phyloP scores from a whole-genome alignment of 495 filamentous ascomycete genomes.

The Tirmania nivea region DNA sequence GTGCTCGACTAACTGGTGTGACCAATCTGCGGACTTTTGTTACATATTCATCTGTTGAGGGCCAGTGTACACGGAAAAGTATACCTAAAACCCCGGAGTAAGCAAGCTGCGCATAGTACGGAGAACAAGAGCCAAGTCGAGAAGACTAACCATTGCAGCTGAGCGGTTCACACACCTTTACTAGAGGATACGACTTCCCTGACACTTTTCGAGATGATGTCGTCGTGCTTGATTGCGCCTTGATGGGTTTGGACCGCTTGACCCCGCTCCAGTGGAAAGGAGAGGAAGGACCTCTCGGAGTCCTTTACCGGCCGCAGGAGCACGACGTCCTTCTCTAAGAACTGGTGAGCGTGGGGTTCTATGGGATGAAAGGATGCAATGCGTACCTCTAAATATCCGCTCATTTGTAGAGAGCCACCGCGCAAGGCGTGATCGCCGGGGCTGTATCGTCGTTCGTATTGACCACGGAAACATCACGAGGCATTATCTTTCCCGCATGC shows the following conservation, averaged over 20 bases:
- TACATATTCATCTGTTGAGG: conserved; percentile 52
- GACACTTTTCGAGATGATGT: conserved; percentile 40
- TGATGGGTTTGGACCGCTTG: conserved; percentile 27
- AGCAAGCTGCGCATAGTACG: background rate
- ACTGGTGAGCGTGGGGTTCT: too few relatives aligned
- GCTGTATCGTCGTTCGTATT: too few relatives aligned
- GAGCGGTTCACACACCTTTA: conserved; percentile 15
- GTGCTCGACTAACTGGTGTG: conserved; percentile 37
- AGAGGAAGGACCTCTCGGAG: conserved; percentile 21
- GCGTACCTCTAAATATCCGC: background rate
- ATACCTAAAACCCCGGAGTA: conserved; percentile 16
- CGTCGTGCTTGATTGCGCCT: conserved; percentile 33
- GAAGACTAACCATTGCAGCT: conserved; percentile 13
- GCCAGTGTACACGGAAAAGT: conserved; percentile 34
- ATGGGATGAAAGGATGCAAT: background rate
- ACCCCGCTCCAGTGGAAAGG: conserved; percentile 27
- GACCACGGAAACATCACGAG: too few relatives aligned
- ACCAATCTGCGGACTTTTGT: conserved; percentile 39
- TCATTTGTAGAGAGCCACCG: background rate
- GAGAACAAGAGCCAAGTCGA: conserved; percentile 3
- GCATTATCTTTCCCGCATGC: too few relatives aligned
- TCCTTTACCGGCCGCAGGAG: background rate
- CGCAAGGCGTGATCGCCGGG: too few relatives aligned
- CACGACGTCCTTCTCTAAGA: too few relatives aligned
- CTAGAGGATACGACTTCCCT: conserved; percentile 33